phyloP scores from a whole-genome alignment of 768 basidiomycete genomes.

The Plicaturopsis crispa region DNA sequence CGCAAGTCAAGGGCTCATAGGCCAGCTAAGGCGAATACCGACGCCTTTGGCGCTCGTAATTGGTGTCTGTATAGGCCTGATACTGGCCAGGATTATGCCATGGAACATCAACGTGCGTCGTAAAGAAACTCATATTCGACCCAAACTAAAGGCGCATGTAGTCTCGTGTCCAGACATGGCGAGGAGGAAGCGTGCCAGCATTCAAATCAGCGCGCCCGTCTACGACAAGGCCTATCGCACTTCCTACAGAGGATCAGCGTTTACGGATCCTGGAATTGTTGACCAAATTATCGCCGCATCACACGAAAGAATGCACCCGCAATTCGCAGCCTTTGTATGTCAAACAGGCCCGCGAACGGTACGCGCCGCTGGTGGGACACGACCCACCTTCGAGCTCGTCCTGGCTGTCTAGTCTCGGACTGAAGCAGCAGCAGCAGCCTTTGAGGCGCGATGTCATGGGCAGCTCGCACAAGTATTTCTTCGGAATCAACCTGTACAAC shows the following conservation, averaged over 20 bases:
- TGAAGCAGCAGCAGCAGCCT: too few relatives aligned
- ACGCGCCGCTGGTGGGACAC: conserved; percentile 78
- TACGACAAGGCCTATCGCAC: conserved; percentile 54
- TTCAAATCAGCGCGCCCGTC: conserved; percentile 38
- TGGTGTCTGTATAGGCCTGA: conserved; percentile 54
- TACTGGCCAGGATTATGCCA: conserved; percentile 46
- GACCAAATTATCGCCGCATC: conserved; percentile 80
- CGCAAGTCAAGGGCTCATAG: neutral
- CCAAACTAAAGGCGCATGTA: too few relatives aligned
- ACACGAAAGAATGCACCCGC: conserved; percentile 89
- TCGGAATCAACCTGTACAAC: conserved; percentile 99
- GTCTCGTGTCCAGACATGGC: too few relatives aligned
- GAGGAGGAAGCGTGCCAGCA: conserved; percentile 43
- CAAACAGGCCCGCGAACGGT: conserved; percentile 81
- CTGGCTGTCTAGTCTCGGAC: conserved; percentile 54
- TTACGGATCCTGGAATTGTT: conserved; percentile 81
- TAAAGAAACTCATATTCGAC: too few relatives aligned
- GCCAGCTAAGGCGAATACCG: conserved; percentile 38
- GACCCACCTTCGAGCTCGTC: conserved; percentile 47
- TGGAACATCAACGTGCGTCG: conserved; percentile 35
- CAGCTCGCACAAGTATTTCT: conserved; percentile 90
- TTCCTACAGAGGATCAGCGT: conserved; percentile 82
- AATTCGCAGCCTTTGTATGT: conserved; percentile 78
- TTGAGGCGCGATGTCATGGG: neutral
- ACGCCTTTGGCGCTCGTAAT: conserved; percentile 49